Conservation (phyloP, 306 rosid genomes). For the Nissolia schottii region DNA sequence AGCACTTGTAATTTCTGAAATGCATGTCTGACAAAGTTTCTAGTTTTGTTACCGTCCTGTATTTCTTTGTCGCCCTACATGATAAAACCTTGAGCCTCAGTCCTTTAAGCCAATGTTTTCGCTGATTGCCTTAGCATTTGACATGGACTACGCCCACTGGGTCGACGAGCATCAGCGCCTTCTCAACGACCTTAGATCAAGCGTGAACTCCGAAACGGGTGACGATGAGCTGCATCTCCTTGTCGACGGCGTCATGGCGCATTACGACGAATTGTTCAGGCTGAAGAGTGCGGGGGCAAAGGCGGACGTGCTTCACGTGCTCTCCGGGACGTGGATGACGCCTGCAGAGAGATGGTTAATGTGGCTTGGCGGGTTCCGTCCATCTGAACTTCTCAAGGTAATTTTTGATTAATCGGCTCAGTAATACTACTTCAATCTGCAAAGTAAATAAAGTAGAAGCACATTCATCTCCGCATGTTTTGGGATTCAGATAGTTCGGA, state of each 20-base stretch:
- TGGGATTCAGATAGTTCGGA: constrained; percentile 54
- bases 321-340: constrained; percentile 71
- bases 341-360: constrained; percentile 78
- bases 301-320: constrained; percentile 76
- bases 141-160: constrained; percentile 75
- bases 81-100: neutral
- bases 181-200: constrained; percentile 59
- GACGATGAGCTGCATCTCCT: constrained; percentile 61
- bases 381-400: constrained; percentile 85
- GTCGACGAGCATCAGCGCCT: constrained; percentile 71
- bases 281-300: constrained; percentile 67
- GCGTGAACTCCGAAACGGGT: constrained; percentile 58
- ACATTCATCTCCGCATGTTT: neutral
- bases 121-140: constrained; percentile 47
- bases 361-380: constrained; percentile 90
- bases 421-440: neutral
- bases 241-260: constrained; percentile 67
- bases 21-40: neutral
- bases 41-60: neutral
- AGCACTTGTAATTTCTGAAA: neutral
- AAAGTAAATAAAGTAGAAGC: neutral
- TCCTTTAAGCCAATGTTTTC: neutral
- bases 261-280: constrained; percentile 69
- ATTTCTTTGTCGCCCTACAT: neutral
- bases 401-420: neutral